These are phyloP conservation scores for Isoetes engelmannii DNA, from an alignment of 83 land plant species.

Conservation along the genomic window DNA sequence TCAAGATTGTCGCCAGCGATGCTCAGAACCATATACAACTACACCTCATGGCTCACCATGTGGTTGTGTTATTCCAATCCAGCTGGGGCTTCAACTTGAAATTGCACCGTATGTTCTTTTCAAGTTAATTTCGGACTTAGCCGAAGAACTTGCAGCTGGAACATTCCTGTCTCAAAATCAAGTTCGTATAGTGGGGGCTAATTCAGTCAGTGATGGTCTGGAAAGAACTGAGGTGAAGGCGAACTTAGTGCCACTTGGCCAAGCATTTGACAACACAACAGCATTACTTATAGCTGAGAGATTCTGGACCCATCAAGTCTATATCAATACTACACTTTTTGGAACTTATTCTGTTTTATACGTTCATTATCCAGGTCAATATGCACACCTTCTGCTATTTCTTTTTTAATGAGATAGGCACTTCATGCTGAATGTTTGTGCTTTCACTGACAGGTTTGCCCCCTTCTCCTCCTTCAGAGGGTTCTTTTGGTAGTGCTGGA, in stretches of 20 bases:
- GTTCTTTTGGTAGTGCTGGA: background rate
- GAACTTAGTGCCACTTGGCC: conserved; percentile 16
- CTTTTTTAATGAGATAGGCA: background rate
- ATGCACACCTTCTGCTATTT: background rate
- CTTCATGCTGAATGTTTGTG: background rate
- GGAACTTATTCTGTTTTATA: conserved; percentile 7
- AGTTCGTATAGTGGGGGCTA: conserved; percentile 8
- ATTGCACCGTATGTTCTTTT: background rate
- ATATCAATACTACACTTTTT: background rate
- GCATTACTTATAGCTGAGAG: conserved; percentile 2
- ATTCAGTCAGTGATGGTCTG: conserved; percentile 1
- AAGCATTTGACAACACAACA: conserved; percentile 11
- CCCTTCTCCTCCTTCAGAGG: background rate
- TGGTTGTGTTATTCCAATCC: conserved; percentile 14
- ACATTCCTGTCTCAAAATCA: conserved; percentile 5
- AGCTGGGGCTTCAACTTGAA: conserved; percentile 2
- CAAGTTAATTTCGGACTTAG: background rate
- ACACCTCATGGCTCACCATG: conserved; percentile 8
- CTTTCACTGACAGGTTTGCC: background rate
- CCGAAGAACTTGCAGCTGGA: conserved; percentile 9
- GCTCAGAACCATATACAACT: conserved; percentile 5
- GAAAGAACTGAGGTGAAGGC: background rate
- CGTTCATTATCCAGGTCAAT: conserved; percentile 13
- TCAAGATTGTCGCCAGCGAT: background rate
- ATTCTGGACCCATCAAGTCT: conserved; percentile 9